Conservation (phyloP, 345 rosid genomes). For the Pistacia atlantica region DNA sequence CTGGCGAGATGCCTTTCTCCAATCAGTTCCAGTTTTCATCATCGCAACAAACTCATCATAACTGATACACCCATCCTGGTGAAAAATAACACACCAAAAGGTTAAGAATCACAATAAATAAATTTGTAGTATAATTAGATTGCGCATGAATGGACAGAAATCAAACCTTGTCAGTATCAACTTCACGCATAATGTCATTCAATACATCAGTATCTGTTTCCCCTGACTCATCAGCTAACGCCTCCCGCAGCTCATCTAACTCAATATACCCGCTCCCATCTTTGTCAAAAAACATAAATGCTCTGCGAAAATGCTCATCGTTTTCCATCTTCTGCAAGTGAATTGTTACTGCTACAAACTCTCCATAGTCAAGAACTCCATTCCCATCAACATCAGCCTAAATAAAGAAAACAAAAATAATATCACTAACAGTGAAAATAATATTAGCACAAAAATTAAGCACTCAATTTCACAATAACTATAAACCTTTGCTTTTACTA, state of each 20-base stretch:
- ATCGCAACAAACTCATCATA: slow-evolving; percentile 92
- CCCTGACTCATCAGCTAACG: slow-evolving; percentile 77
- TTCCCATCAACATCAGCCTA: slow-evolving; percentile 98
- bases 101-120: background rate
- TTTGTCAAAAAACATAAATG: slow-evolving; percentile 89
- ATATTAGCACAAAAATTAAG: slow-evolving; percentile 16
- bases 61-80: slow-evolving; percentile 84
- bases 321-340: slow-evolving; percentile 98
- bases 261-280: slow-evolving; percentile 85
- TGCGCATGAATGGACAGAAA: background rate
- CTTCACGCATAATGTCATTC: slow-evolving; percentile 92
- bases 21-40: slow-evolving; percentile 99
- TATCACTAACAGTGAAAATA: slow-evolving; percentile 2
- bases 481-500: no score
- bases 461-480: background rate
- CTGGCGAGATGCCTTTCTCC: slow-evolving; percentile 99
- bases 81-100: background rate
- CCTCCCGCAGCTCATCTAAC: slow-evolving; percentile 69
- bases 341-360: slow-evolving; percentile 96
- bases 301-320: slow-evolving; percentile 88
- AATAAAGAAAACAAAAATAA: slow-evolving; percentile 15
- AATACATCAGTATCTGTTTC: slow-evolving; percentile 62
- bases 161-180: slow-evolving; percentile 89
- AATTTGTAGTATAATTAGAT: background rate
- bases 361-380: slow-evolving; percentile 88